phyloP scores from a whole-genome alignment of 1,139 yeast genomes.

The Sugiyamaella xylanicola region DNA sequence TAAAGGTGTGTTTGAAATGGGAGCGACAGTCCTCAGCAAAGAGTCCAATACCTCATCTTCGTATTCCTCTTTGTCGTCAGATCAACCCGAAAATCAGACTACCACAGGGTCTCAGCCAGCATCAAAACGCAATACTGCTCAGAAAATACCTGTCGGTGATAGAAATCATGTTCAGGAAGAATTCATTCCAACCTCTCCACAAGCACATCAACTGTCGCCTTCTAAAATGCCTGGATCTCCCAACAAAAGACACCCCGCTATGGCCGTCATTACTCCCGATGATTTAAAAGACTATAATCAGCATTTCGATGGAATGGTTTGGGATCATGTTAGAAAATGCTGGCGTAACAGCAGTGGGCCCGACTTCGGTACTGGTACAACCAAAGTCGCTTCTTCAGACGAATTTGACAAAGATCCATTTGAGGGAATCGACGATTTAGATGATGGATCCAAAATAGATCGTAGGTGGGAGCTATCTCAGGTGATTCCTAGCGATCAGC shows the following conservation, averaged over 20 bases:
- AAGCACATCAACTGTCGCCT: not conserved
- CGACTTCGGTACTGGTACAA: slow-evolving; percentile 32
- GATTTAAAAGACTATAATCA: slow-evolving; percentile 29
- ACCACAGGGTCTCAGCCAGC: not conserved
- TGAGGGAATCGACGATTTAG: slow-evolving; percentile 37
- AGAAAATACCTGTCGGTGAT: no score
- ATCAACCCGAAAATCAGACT: not conserved
- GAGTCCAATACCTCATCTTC: not conserved
- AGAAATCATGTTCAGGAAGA: not conserved
- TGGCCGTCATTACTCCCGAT: slow-evolving; percentile 32
- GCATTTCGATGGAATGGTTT: slow-evolving; percentile 32
- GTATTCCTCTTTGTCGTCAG: slow-evolving; percentile 5
- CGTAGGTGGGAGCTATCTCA: slow-evolving; percentile 9
- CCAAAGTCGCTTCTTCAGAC: slow-evolving; percentile 26
- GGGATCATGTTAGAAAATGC: slow-evolving; percentile 25
- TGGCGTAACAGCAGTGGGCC: slow-evolving; percentile 25
- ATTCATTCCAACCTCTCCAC: not conserved
- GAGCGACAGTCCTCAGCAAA: slow-evolving; percentile 11
- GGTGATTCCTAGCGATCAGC: not conserved
- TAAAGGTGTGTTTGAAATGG: slow-evolving; percentile 19
- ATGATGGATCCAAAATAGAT: slow-evolving; percentile 7
- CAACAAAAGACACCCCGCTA: slow-evolving; percentile 23
- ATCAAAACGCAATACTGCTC: not conserved
- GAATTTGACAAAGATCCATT: slow-evolving; percentile 31
- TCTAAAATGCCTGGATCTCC: slow-evolving; percentile 8